Evolutionary conservation across 257 asterid genomes (phyloP), one percentile per base, ranked within the genome.

Genomic region (Gentiana straminea): DNA sequence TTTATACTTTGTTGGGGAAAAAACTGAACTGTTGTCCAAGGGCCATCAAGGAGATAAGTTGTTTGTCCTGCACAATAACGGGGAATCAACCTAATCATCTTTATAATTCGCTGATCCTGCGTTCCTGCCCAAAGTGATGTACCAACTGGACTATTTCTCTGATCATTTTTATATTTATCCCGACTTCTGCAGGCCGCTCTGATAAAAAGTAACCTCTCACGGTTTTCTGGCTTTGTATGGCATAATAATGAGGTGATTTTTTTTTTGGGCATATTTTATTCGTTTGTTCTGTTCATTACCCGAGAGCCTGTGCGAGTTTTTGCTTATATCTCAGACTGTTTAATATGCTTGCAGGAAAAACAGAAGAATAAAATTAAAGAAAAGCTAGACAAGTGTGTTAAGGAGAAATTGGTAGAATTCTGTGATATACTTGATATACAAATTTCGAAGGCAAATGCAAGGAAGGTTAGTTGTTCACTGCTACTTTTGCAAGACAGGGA

Each of bases 211-310:
- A 82, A 92, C 55, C 77, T 92, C 41, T 81, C 83, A 48, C 83
- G 84, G 60, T 92, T 88, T 77, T 92, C 99, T 63, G 96, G 99
- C 57, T 82, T 88, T 35, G 94, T 86, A 52, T 92, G 95, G 94
- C 89, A 74, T 80, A 91, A 66, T 60, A 78, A 89, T 61, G 94
- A 85, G 94, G 99, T 89, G 69, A 51, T 24, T 24, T 24, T 24
- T 24, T 24, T 24, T 24, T 24, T 24, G 24, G 24, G 13, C 35
- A 13, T 54, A 34, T 36, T 58, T 52, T 46, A 12, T 35, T 54
- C 36, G 24, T 24, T 24, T 24, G 24, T 24, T 24, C 24, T 24
- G 24, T 24, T 24, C 24, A 24, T 24, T 24, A 24, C 24, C 24
- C 24, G 24, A 24, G 24, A 24, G 24, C 24, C 24, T 24, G 24